Evolutionary conservation across 768 basidiomycete species (phyloP).

Genomic region (Lactifluus echinatus): DNA sequence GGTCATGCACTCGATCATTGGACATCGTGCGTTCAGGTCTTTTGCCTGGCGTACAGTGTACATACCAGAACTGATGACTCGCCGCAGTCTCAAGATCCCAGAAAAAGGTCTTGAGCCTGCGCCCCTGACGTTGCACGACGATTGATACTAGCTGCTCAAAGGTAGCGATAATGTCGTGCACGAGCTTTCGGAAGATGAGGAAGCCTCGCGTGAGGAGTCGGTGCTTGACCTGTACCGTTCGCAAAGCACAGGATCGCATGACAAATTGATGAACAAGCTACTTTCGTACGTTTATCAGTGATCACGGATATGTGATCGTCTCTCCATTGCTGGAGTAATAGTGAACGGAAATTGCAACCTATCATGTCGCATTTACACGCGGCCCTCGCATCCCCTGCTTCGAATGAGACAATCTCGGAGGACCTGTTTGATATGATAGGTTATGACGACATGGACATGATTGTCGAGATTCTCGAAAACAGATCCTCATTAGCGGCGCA

Average conservation of each 20-base stretch:
- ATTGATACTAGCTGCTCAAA: conserved; percentile 5
- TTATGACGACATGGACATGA: conserved; percentile 74
- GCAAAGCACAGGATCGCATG: neutral
- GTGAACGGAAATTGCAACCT: conserved; percentile 25
- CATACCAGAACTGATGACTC: conserved; percentile 3
- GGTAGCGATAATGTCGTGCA: conserved; percentile 1
- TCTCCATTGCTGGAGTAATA: conserved; percentile 10
- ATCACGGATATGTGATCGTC: neutral
- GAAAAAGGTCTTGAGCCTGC: conserved; percentile 3
- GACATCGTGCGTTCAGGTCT: conserved; percentile 13
- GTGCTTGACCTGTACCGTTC: conserved; percentile 18
- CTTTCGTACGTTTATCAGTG: conserved; percentile 16
- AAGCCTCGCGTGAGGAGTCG: conserved; percentile 8
- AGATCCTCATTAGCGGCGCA: conserved; percentile 41
- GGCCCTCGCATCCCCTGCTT: conserved; percentile 40
- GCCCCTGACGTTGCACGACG: neutral
- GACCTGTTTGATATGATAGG: conserved; percentile 77
- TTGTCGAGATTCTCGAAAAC: conserved; percentile 56
- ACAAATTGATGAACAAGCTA: conserved; percentile 11
- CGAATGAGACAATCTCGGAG: conserved; percentile 65
- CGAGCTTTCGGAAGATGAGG: conserved; percentile 13
- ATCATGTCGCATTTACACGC: conserved; percentile 24
- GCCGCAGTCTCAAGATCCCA: conserved; percentile 3
- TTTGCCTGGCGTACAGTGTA: neutral
- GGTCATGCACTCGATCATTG: conserved; percentile 15